phyloP scores from a whole-genome alignment of 2,329 filamentous ascomycete species.

The Diaporthe nobilis region DNA sequence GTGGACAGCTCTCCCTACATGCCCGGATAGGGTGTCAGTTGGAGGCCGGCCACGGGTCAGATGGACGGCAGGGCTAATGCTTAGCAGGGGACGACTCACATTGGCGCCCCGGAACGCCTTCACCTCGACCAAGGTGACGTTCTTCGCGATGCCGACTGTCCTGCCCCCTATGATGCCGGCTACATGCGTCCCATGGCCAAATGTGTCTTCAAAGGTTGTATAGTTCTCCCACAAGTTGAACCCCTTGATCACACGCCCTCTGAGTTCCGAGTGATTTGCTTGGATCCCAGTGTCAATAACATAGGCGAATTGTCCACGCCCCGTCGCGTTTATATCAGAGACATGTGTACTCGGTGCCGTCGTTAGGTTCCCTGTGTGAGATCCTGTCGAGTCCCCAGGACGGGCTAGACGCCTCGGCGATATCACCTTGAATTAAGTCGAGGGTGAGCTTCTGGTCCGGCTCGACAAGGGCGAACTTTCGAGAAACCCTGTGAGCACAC shows the following conservation, averaged over 20 bases:
- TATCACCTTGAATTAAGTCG: not conserved
- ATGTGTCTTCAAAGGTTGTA: not conserved
- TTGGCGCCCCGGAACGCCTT: not conserved
- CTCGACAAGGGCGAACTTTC: not conserved
- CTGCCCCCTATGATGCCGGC: not conserved
- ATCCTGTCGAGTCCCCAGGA: not conserved
- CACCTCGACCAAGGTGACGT: not conserved
- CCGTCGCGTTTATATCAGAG: not conserved
- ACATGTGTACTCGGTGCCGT: not conserved
- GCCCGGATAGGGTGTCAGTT: not conserved
- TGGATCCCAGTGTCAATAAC: not conserved
- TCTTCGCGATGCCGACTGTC: not conserved
- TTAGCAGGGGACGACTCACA: not conserved
- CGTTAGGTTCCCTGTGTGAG: not conserved
- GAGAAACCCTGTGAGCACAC: not conserved
- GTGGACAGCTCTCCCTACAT: not conserved
- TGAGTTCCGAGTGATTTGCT: not conserved
- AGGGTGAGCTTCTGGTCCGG: not conserved
- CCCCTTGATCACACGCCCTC: not conserved
- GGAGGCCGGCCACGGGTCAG: not conserved
- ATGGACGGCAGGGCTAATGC: conserved; percentile 1
- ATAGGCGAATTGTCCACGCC: not conserved
- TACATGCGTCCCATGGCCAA: not conserved
- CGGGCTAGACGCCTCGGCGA: not conserved
- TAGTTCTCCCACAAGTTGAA: not conserved